Percentiles rank a stretch among this genome's conserved stretches.
Conservation (phyloP, 495 filamentous ascomycete genomes). For the Barbatosphaeria neglecta region DNA sequence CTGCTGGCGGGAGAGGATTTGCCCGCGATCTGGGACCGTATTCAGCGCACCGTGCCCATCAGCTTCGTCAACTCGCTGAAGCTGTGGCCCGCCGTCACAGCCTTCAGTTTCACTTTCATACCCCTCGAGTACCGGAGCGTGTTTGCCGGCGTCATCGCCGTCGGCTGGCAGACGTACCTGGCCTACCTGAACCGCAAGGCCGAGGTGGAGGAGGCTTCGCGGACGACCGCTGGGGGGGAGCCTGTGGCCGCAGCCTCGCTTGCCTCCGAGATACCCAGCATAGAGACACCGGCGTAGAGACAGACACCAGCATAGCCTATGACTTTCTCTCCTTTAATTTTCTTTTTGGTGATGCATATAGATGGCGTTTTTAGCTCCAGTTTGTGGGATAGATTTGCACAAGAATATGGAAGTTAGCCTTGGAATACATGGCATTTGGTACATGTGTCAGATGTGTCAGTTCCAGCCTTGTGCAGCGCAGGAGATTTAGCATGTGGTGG, state of each 20-base stretch:
- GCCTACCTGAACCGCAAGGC: conserved; percentile 69
- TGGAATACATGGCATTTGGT: too few species aligned
- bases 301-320: conserved; percentile 5
- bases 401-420: too few species aligned
- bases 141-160: conserved; percentile 65
- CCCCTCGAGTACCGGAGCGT: conserved; percentile 65
- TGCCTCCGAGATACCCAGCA: background rate
- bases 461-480: too few species aligned
- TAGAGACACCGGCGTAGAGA: background rate
- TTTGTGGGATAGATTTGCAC: too few species aligned
- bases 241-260: background rate
- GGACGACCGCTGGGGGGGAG: background rate
- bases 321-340: too few species aligned
- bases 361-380: background rate
- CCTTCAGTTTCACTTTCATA: conserved; percentile 77
- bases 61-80: conserved; percentile 72
- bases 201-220: conserved; percentile 22
- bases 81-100: conserved; percentile 82
- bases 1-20: conserved; percentile 46
- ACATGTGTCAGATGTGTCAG: too few species aligned
- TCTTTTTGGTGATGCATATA: background rate
- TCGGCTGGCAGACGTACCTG: conserved; percentile 89
- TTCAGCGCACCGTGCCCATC: conserved; percentile 64
- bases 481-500: too few species aligned
- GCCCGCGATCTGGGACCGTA: conserved; percentile 51